Evolutionary conservation across 805 yeast species (phyloP).

Genomic region (Barnettozyma sucrosica): DNA sequence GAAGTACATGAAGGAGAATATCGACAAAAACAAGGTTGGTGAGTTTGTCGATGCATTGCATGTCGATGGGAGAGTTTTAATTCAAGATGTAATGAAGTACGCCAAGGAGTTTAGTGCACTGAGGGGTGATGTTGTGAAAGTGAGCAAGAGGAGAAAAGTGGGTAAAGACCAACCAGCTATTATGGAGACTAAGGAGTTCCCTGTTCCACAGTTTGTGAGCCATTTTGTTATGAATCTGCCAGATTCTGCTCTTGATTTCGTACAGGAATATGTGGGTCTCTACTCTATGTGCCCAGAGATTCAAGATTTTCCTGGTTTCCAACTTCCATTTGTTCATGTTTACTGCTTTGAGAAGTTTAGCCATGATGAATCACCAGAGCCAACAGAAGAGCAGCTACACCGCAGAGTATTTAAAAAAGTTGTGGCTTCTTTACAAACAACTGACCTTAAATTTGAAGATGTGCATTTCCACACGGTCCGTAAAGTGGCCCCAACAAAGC

Average conservation of each 20-base stretch:
- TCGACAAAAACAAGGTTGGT: conserved; percentile 54
- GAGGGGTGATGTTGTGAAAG: conserved; percentile 31
- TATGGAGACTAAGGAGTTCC: conserved; percentile 17
- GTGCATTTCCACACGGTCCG: conserved; percentile 78
- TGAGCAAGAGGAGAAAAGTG: conserved; percentile 34
- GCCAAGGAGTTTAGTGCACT: conserved; percentile 41
- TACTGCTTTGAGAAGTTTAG: conserved; percentile 90
- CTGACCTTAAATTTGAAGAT: conserved; percentile 40
- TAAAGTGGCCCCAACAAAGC: conserved; percentile 93
- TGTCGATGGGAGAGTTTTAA: conserved; percentile 80
- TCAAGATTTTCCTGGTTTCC: conserved; percentile 38
- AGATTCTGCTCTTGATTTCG: conserved; percentile 80
- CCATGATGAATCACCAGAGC: conserved; percentile 62
- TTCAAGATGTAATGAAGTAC: conserved; percentile 49
- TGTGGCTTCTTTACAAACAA: conserved; percentile 36
- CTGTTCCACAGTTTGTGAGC: conserved; percentile 49
- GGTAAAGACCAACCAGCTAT: conserved; percentile 19
- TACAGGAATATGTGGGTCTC: conserved; percentile 72
- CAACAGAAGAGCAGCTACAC: conserved; percentile 61
- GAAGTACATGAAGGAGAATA: conserved; percentile 62
- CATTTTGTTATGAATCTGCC: conserved; percentile 96
- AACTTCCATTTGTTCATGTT: conserved; percentile 72
- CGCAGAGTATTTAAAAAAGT: conserved; percentile 56
- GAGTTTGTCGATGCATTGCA: conserved; percentile 58
- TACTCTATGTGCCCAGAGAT: conserved; percentile 41